Base-by-base conservation (phyloP, 306 rosid species). In the Cucumis cinereus region DNA sequence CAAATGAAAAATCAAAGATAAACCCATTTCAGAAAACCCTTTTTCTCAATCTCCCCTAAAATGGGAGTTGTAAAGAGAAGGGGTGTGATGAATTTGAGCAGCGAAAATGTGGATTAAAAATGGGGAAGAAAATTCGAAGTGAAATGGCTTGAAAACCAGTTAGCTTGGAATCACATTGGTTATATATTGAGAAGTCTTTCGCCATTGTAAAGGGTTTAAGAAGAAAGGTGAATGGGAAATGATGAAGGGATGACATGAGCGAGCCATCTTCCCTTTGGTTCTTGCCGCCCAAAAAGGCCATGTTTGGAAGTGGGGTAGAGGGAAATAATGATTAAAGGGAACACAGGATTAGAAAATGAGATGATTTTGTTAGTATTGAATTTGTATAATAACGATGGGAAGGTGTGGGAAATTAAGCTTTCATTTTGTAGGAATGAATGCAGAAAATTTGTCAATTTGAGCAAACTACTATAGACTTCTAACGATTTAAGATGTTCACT, bases 251-350 rank as follows among this genome's bases (percentile, higher is more conserved):
- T 69, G 74, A 69, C 74, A 69, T 69, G 11, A 13, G 74, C 55
- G 53, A 41, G 35, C 56, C 45, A 16, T 24, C 38, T 63, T 13
- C 70, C 13, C 2, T 45, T 24, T 1, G 74, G 54, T 63, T 35
- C 28, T 68, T 70, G 75, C 75, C 75, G 58, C 58, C 75, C 75
- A 70, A 70, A 70, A 70, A 47, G 75, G 52, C 33, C 30, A 38
- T 15, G 24, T 70, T 70, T 47, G 13, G 12, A 47, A 26, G 75
- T 45, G 58, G 75, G 59, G 58, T 43, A 47, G 47, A 66, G 47
- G 30, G 73, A 38, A 38, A 36, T 13, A 20, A 20, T 66, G 73
- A 66, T 66, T 40, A 40, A 40, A 40, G 33, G 45, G 73, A 40
- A 66, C 9, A 66, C n/a, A 38, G 52, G 43, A 66, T n/a, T 11